Conservation (phyloP, 1,139 yeast species). For the Taphrina populina region DNA sequence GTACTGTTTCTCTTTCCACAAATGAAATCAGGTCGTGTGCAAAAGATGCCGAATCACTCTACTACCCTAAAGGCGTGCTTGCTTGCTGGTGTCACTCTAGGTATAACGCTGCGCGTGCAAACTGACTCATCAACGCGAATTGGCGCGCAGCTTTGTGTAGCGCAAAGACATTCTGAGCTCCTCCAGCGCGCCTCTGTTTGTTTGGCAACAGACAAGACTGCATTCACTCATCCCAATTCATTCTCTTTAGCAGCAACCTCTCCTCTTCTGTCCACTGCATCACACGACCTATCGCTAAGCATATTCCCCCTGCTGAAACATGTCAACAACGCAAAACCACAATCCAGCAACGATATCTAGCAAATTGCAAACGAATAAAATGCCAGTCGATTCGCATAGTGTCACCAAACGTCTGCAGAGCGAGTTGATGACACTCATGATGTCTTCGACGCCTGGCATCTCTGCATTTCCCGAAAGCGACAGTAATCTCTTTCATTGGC, state of each 20-base stretch:
- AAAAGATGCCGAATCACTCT: too few relatives aligned
- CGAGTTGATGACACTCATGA: slow-evolving; percentile 41
- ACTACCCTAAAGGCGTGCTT: too few relatives aligned
- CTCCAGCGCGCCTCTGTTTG: too few relatives aligned
- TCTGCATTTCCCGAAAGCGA: slow-evolving; percentile 57
- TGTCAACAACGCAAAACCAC: slow-evolving; percentile 24
- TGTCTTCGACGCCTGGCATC: slow-evolving; percentile 54
- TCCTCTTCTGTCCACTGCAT: background rate
- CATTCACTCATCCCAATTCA: too few relatives aligned
- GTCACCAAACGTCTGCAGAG: slow-evolving; percentile 32
- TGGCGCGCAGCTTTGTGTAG: too few relatives aligned
- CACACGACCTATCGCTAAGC: background rate
- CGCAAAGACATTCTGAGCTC: too few relatives aligned
- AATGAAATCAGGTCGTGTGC: too few relatives aligned
- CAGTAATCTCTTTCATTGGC: slow-evolving; percentile 58
- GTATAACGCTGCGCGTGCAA: too few relatives aligned
- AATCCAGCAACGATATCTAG: slow-evolving; percentile 8
- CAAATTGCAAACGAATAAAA: slow-evolving; percentile 6
- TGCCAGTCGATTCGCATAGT: slow-evolving; percentile 25
- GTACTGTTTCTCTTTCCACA: too few relatives aligned
- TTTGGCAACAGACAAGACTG: too few relatives aligned
- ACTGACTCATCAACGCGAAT: too few relatives aligned
- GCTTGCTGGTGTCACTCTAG: too few relatives aligned
- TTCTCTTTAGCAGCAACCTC: background rate
- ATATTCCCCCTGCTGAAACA: background rate